These are phyloP conservation scores for Cokeromyces recurvatus DNA, from an alignment of 371 early-diverging fungal species.

Conservation along the genomic window DNA sequence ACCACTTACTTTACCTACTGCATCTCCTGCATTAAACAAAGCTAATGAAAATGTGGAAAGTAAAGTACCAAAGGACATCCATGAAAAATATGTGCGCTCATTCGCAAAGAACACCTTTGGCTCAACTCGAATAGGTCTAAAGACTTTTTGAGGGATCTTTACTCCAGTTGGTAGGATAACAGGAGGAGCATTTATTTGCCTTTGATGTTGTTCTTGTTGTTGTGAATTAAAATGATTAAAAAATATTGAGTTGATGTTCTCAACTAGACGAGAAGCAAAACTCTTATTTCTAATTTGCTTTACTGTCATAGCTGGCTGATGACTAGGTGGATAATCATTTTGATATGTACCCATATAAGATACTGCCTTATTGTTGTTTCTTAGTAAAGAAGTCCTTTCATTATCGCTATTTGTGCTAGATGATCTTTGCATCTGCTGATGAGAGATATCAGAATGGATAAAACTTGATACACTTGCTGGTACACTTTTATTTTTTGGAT, in stretches of 20 bases:
- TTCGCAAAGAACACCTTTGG: conserved; percentile 99
- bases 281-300: neutral
- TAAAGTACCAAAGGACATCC: conserved; percentile 76
- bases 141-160: conserved; percentile 58
- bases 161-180: conserved; percentile 47
- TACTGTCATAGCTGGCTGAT: neutral
- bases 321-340: too few relatives aligned
- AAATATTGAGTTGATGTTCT: neutral
- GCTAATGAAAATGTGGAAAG: conserved; percentile 77
- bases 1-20: conserved; percentile 68
- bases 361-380: neutral
- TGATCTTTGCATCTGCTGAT: neutral
- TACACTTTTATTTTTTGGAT: too few relatives aligned
- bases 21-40: conserved; percentile 82
- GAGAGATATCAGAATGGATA: neutral
- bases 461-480: neutral
- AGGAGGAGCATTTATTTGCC: conserved; percentile 3
- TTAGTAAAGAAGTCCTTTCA: conserved; percentile 3
- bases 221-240: neutral
- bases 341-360: too few relatives aligned
- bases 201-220: neutral
- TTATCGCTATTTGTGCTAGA: conserved; percentile 1
- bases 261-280: neutral
- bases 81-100: conserved; percentile 97
- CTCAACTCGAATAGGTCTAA: conserved; percentile 90